Evolutionary conservation across 345 rosid species (phyloP).

Genomic region (Acer saccharum): DNA sequence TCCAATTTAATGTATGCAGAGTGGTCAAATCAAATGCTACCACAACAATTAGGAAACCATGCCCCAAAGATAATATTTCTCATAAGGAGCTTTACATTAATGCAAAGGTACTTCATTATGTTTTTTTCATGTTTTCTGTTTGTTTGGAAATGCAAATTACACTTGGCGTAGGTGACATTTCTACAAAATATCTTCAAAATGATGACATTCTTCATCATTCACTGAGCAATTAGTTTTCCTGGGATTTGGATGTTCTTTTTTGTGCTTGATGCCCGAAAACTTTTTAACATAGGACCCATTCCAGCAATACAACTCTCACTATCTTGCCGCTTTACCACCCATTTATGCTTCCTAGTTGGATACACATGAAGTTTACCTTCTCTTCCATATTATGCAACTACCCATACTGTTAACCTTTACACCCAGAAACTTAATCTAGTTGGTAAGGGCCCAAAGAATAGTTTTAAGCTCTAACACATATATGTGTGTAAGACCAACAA

Average conservation of each 20-base stretch:
- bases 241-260: background rate
- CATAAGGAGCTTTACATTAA: slow-evolving; percentile 76
- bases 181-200: background rate
- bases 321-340: background rate
- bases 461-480: background rate
- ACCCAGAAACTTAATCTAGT: background rate
- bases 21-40: slow-evolving; percentile 31
- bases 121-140: background rate
- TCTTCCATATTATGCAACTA: background rate
- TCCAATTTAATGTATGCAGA: slow-evolving; percentile 41
- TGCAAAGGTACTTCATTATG: slow-evolving; percentile 54
- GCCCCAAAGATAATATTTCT: slow-evolving; percentile 48
- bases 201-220: background rate
- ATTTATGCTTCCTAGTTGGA: background rate
- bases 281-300: background rate
- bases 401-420: background rate
- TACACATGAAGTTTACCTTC: background rate
- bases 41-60: slow-evolving; percentile 55
- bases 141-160: background rate
- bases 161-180: background rate
- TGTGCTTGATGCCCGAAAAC: background rate
- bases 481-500: background rate
- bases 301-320: background rate
- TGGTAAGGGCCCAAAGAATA: background rate
- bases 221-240: background rate